A percentile compares a stretch with the other conserved stretches of the same genome.
phyloP scores from a whole-genome alignment of 2,329 filamentous ascomycete species.

The Nemania bipapillata region DNA sequence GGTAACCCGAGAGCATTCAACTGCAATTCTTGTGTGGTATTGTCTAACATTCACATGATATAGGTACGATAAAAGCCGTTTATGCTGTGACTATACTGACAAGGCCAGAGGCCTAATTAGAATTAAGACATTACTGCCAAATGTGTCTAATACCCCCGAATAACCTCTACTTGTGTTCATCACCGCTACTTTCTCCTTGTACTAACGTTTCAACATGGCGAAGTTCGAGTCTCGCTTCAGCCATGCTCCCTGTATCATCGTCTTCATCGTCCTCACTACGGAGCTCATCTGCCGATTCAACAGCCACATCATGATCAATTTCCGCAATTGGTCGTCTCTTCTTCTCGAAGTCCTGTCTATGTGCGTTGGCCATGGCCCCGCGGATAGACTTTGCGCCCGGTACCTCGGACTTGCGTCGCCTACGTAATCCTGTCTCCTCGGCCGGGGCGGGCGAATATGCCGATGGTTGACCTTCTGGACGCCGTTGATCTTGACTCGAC shows the following conservation, averaged over 20 bases:
- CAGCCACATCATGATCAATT: constrained; percentile 49
- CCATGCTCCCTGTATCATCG: constrained; percentile 46
- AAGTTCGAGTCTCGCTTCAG: constrained; percentile 45
- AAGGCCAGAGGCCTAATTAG: not conserved
- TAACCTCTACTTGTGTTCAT: constrained; percentile 27
- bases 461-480: constrained; percentile 20
- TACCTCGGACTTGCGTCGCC: constrained; percentile 41
- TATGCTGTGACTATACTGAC: not conserved
- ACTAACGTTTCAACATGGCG: constrained; percentile 41
- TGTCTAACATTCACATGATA: not conserved
- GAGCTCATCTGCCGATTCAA: constrained; percentile 52
- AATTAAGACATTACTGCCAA: not conserved
- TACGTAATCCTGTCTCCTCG: constrained; percentile 40
- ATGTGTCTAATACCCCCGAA: not conserved
- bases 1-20: not conserved
- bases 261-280: constrained; percentile 52
- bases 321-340: constrained; percentile 65
- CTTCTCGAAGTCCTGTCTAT: constrained; percentile 92
- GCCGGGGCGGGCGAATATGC: constrained; percentile 39
- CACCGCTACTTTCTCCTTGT: constrained; percentile 24
- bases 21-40: not conserved
- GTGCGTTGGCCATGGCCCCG: constrained; percentile 81
- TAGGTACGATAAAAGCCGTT: not conserved
- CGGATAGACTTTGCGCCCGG: constrained; percentile 57
- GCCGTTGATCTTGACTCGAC: constrained; percentile 36